phyloP scores from a whole-genome alignment of 1,284 basidiomycete species.

The Clitocybe nebularis region DNA sequence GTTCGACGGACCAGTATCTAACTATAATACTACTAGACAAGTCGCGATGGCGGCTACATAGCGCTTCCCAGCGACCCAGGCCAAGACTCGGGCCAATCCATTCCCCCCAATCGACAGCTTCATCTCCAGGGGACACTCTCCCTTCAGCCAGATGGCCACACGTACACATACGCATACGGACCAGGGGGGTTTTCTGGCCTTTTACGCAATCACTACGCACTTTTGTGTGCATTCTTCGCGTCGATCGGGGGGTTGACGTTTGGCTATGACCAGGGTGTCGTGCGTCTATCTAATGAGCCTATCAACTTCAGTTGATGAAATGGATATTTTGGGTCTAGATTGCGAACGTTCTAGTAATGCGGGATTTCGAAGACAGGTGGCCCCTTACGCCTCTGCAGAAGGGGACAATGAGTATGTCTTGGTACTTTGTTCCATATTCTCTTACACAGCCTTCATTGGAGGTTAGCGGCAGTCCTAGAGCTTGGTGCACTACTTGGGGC shows the following conservation, averaged over 20 bases:
- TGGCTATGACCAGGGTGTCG: constrained; percentile 73
- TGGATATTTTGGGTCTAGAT: constrained; percentile 36
- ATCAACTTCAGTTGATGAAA: background rate
- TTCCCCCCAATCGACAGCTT: constrained; percentile 9
- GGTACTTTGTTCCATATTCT: background rate
- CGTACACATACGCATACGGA: constrained; percentile 67
- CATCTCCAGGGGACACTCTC: constrained; percentile 30
- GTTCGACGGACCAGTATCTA: too few species aligned
- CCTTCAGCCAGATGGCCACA: constrained; percentile 33
- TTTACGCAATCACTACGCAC: constrained; percentile 56
- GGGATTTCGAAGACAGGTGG: constrained; percentile 62
- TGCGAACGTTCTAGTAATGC: constrained; percentile 82
- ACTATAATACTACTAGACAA: constrained; percentile 4
- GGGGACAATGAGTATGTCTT: constrained; percentile 64
- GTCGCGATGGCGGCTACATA: constrained; percentile 16
- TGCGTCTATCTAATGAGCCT: constrained; percentile 20
- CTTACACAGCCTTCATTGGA: background rate
- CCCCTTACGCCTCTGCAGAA: constrained; percentile 68
- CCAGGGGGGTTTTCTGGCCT: constrained; percentile 61
- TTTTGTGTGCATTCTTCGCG: constrained; percentile 65
- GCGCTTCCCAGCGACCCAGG: constrained; percentile 13
- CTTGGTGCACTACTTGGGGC: constrained; percentile 73
- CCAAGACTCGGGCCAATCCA: constrained; percentile 2
- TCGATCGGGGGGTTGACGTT: constrained; percentile 78
- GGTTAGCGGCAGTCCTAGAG: constrained; percentile 69